A percentile compares a stretch with the other conserved stretches of the same genome.
phyloP scores from a whole-genome alignment of 1,284 basidiomycete species.

The Xerocomus minutiporus region DNA sequence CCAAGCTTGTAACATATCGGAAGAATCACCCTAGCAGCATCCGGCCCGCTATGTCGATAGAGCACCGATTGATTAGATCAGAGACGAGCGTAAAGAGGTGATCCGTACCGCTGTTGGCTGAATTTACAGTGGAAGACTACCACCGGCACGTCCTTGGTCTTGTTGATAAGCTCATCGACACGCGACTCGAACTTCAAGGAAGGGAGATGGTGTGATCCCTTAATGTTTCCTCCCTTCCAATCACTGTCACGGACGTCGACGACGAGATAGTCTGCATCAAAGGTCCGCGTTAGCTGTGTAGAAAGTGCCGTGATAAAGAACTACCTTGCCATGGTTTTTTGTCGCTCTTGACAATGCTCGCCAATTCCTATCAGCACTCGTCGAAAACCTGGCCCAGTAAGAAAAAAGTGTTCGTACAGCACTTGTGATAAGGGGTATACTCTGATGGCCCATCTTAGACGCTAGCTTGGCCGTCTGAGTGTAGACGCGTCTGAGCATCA shows the following conservation, averaged over 20 bases:
- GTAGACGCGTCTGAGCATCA: slow-evolving; percentile 9
- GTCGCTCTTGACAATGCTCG: slow-evolving; percentile 57
- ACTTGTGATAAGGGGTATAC: slow-evolving; percentile 23
- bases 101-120: slow-evolving; percentile 65
- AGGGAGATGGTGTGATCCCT: slow-evolving; percentile 55
- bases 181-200: slow-evolving; percentile 52
- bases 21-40: slow-evolving; percentile 57
- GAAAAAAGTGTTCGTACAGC: slow-evolving; percentile 18
- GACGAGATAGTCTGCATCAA: slow-evolving; percentile 54
- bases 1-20: background rate
- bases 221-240: slow-evolving; percentile 71
- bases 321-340: slow-evolving; percentile 47
- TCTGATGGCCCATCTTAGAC: slow-evolving; percentile 15
- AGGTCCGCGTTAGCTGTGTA: background rate
- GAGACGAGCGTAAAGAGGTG: background rate
- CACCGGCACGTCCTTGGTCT: slow-evolving; percentile 56
- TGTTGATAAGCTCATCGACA: slow-evolving; percentile 55
- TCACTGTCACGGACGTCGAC: slow-evolving; percentile 79
- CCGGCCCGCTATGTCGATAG: slow-evolving; percentile 53
- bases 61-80: slow-evolving; percentile 1
- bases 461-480: slow-evolving; percentile 5
- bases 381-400: slow-evolving; percentile 11
- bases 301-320: background rate
- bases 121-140: slow-evolving; percentile 74
- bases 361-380: slow-evolving; percentile 51